These are phyloP conservation scores for Marchantia paleacea DNA, from an alignment of 225 moss, liverwort and hornwort species.

Conservation along the genomic window DNA sequence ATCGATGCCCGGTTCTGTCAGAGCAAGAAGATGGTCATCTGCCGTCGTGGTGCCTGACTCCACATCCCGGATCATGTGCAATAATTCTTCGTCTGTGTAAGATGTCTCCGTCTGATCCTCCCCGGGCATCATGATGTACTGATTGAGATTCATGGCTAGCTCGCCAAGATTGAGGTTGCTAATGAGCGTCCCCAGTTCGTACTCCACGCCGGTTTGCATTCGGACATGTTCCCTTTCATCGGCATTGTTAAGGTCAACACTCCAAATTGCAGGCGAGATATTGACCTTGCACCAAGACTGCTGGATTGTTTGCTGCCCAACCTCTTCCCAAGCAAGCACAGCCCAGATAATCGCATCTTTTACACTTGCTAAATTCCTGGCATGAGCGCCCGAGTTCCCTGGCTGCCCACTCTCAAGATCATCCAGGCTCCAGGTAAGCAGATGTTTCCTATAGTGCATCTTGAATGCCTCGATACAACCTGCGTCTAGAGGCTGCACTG, in stretches of 20 bases:
- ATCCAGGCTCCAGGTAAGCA: slow-evolving; percentile 48
- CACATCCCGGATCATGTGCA: slow-evolving; percentile 47
- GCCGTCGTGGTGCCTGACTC: slow-evolving; percentile 25
- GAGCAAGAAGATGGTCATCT: slow-evolving; percentile 40
- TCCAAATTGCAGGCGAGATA: slow-evolving; percentile 43
- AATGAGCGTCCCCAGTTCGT: slow-evolving; percentile 42
- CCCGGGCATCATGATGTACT: slow-evolving; percentile 45
- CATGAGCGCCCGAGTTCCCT: slow-evolving; percentile 30
- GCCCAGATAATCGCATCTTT: slow-evolving; percentile 52
- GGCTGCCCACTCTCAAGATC: slow-evolving; percentile 46
- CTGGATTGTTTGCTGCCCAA: slow-evolving; percentile 45
- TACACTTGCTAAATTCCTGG: slow-evolving; percentile 40
- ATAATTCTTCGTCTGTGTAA: slow-evolving; percentile 42
- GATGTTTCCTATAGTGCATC: slow-evolving; percentile 51
- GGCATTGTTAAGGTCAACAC: slow-evolving; percentile 39
- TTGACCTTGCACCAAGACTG: slow-evolving; percentile 52
- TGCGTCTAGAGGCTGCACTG: slow-evolving; percentile 48
- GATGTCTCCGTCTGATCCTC: slow-evolving; percentile 49
- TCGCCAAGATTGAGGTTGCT: slow-evolving; percentile 45
- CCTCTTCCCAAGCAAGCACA: slow-evolving; percentile 50
- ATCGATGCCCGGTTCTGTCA: slow-evolving; percentile 41
- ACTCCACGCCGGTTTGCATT: slow-evolving; percentile 41
- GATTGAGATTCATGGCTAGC: slow-evolving; percentile 37
- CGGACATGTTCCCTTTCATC: slow-evolving; percentile 44
- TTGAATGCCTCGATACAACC: slow-evolving; percentile 55